These are phyloP conservation scores for Piper longum DNA, from an alignment of 164 flowering plant genomes.

Conservation along the genomic window DNA sequence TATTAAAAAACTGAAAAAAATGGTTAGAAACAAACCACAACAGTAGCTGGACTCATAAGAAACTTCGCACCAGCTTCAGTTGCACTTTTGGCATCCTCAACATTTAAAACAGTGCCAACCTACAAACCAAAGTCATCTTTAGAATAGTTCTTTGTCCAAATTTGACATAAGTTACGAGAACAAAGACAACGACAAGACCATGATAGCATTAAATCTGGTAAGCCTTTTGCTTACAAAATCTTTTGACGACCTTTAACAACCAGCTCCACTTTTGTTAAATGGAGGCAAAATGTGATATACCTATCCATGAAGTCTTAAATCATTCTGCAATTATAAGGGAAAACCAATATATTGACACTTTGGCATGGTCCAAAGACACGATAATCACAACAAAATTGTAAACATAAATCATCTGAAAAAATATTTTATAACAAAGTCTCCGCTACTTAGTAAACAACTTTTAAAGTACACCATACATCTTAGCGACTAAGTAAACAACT, in stretches of 20 bases:
- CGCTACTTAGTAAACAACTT: no score
- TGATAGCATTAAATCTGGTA: background rate
- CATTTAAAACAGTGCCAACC: constrained; percentile 65
- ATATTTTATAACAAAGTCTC: no score
- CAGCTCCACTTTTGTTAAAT: background rate
- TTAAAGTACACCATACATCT: no score
- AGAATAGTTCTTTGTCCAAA: background rate
- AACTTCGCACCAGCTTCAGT: constrained; percentile 64
- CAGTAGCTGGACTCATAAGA: constrained; percentile 72
- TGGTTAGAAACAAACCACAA: constrained; percentile 27
- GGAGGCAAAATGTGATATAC: background rate
- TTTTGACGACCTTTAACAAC: background rate
- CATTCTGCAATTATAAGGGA: no score
- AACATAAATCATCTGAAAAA: no score
- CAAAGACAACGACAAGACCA: background rate
- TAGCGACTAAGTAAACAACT: no score
- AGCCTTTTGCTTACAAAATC: background rate
- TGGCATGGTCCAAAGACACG: no score
- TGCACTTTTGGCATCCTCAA: constrained; percentile 46
- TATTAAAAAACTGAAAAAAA: background rate
- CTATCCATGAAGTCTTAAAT: background rate
- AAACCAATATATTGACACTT: no score
- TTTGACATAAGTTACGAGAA: no score
- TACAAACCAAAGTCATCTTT: constrained; percentile 11
- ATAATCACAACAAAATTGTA: no score